Conservation (phyloP, 768 basidiomycete species). For the Collybiopsis confluens region DNA sequence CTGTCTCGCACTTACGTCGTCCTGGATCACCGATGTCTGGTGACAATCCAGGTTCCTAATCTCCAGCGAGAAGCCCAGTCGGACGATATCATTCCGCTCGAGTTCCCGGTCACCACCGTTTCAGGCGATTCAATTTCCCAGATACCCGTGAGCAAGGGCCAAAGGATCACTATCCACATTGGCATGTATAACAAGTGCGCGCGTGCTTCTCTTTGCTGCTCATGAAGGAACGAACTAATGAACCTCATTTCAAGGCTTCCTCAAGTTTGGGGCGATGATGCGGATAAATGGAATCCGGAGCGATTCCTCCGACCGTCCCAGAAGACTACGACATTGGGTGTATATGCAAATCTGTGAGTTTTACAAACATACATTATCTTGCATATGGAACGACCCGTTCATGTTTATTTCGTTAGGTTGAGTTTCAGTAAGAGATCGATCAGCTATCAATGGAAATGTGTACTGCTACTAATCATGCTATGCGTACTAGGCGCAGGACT, state of each 20-base stretch:
- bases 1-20: neutral
- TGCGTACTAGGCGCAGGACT: neutral
- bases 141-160: conserved; percentile 47
- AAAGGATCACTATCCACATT: conserved; percentile 45
- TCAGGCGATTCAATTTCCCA: conserved; percentile 42
- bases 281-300: conserved; percentile 26
- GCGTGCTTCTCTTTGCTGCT: neutral
- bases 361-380: neutral
- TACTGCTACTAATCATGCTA: neutral
- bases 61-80: neutral
- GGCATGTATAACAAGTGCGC: conserved; percentile 39
- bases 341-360: conserved; percentile 22
- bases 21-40: neutral
- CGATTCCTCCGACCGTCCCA: conserved; percentile 22
- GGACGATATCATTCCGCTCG: conserved; percentile 59
- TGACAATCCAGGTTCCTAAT: neutral
- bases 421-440: conserved; percentile 4
- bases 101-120: conserved; percentile 43
- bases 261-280: conserved; percentile 29
- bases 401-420: neutral
- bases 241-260: neutral
- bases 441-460: neutral
- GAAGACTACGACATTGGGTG: conserved; percentile 18
- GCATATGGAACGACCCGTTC: no score
- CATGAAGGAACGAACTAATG: no score